A percentile compares a stretch with the other conserved stretches of the same genome.
phyloP scores from a whole-genome alignment of 2,329 filamentous ascomycete species.

The Penicillium griseofulvum region DNA sequence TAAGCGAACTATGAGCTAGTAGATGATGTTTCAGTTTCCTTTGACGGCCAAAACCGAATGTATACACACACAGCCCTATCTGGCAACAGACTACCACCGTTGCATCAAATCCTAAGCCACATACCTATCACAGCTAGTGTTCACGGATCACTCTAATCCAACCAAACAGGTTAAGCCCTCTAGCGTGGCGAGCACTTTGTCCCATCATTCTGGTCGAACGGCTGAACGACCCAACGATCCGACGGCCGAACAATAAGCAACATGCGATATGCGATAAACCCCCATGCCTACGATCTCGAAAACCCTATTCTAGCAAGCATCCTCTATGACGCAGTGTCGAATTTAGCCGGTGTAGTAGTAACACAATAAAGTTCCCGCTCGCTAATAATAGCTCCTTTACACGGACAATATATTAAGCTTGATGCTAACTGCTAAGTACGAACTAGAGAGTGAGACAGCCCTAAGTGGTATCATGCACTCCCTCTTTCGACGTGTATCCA shows the following conservation, averaged over 20 bases:
- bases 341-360: background rate
- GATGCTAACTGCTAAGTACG: background rate
- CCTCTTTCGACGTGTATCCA: too few species aligned
- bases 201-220: background rate
- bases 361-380: background rate
- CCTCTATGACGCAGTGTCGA: background rate
- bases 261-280: background rate
- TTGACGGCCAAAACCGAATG: background rate
- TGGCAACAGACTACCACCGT: slow-evolving; percentile 1
- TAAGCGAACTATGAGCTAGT: background rate
- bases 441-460: slow-evolving; percentile 4
- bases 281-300: background rate
- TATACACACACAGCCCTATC: background rate
- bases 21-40: background rate
- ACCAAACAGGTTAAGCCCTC: background rate
- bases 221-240: background rate
- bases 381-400: slow-evolving; percentile 5
- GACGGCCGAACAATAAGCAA: background rate
- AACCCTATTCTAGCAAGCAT: background rate
- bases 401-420: background rate
- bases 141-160: background rate
- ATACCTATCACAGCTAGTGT: background rate
- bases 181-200: too few species aligned
- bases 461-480: background rate
- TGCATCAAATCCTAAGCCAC: background rate